Percentiles rank a stretch among this genome's conserved stretches.
These are phyloP conservation scores for Caryopteris hybrid DNA, from an alignment of 305 asterid genomes.

Conservation along the genomic window DNA sequence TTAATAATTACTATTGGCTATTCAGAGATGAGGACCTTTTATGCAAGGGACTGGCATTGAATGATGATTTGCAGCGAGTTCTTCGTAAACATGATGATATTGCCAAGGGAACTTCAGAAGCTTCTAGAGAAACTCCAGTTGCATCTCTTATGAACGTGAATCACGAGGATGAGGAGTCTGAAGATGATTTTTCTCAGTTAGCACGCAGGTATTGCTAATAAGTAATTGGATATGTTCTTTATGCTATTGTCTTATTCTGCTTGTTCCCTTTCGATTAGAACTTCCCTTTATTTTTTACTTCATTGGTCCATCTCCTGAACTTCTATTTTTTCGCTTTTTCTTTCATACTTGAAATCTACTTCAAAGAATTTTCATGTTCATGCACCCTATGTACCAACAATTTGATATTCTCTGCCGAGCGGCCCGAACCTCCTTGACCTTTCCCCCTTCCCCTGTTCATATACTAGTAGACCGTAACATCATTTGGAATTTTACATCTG, in stretches of 20 bases:
- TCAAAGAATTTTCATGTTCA: background rate
- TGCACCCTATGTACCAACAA: background rate
- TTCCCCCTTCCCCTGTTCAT: background rate
- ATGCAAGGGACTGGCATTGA: conserved; percentile 68
- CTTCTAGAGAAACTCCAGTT: conserved; percentile 40
- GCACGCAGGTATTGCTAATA: conserved; percentile 61
- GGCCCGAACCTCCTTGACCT: background rate
- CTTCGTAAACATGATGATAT: conserved; percentile 63
- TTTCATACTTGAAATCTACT: background rate
- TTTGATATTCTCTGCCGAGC: background rate
- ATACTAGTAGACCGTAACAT: background rate
- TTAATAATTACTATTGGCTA: background rate
- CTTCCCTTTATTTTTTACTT: background rate
- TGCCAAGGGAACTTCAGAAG: conserved; percentile 47
- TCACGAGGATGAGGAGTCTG: conserved; percentile 88
- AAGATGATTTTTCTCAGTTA: conserved; percentile 87
- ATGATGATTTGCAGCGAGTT: conserved; percentile 80
- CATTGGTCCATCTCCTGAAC: background rate
- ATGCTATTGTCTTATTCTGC: background rate
- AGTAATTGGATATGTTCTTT: background rate
- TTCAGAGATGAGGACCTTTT: conserved; percentile 86
- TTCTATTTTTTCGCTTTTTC: background rate
- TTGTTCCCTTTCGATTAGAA: background rate
- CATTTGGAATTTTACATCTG: background rate
- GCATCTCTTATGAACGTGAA: conserved; percentile 79